Evolutionary conservation across 805 yeast genomes (phyloP), one percentile per base, ranked within the genome.

Genomic region (Allodekkera sacchari): DNA sequence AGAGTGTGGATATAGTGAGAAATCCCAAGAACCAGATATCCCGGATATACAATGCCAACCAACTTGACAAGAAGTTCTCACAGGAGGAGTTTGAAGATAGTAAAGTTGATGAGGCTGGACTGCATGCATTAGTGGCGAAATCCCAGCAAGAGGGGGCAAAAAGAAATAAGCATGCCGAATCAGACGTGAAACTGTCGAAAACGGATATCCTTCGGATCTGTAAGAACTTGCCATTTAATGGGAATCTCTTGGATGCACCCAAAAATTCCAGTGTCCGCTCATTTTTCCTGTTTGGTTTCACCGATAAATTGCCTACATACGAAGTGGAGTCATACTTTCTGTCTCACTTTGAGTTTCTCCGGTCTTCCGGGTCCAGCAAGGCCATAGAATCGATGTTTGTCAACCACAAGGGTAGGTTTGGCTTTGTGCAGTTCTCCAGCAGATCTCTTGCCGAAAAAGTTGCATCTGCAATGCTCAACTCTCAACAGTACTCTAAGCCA

Each of bases 201-300:
- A 54, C 55, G 2, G 83, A 77, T 25, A 57, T 79, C 1, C 48
- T 71, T 7, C 71, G 68, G 45, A 43, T 77, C 0, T 57, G 77
- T 21, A 55, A 74, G 16, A 71, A 68, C 41, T 57, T 85, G n/a
- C 94, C 95, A 1, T 66, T 82, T 35, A 73, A 72, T 25, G 83
- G 82, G 1, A 63, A 68, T n/a, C 48, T 78, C 7, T 37, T 38
- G 3, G 43, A 37, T 3, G 54, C 61, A 1, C 61, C 78, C 0
- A 55, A 55, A 21, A 66, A 68, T 32, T 37, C 47, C 4, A 44
- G 53, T 0, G 46, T 71, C n/a, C 66, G 63, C 32, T 68, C 87
- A 0, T 68, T 85, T 32, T 85, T 87, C 49, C 48, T 87, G 13
- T 83, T 77, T 55, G 95, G 95, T 2, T 61, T 84, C 13, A 77